Evolutionary conservation across 306 rosid species (phyloP), one percentile per base, ranked within the genome.

Genomic region (Vicia villosa): DNA sequence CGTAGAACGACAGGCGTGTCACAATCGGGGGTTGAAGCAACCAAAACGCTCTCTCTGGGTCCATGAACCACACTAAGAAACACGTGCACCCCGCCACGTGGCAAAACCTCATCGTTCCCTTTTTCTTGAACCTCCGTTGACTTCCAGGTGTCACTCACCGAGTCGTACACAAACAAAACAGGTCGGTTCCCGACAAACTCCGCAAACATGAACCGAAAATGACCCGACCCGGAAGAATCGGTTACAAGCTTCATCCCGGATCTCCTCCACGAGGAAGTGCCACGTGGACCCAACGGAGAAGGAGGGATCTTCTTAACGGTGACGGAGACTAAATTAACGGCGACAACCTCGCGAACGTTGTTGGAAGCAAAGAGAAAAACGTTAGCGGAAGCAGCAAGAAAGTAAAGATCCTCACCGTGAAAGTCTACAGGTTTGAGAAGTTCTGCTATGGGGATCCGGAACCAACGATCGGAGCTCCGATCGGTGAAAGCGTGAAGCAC

Each of bases 211-310:
- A 87, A 87, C 1, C 75, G 76, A 49, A 82, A 87, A 1, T 78
- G 73, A 28, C 41, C 83, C 59, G 83, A 82, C 7, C 78, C 80
- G 62, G 56, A 15, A 0, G 79, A 70, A 5, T 77, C 77, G 20
- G 86, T 56, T 0, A 87, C 79, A 4, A 87, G 73, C 63, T 82
- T 84, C 89, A 82, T 82, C 0, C 89, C 92, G 21, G 87, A 84
- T 63, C 92, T 79, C 19, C 92, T 43, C 92, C 92, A 87, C 0
- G 85, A 87, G 0, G 87, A 82, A 1, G 87, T 87, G 82, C 89
- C 84, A 26, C 92, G 92, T 45, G 87, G 89, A 19, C 89, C 92
- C 16, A 84, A 43, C 0, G 92, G 89, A 10, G 84, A 82, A 0
- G 87, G 92, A 0, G 92, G 92, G 65, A 87, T 80, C 28, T 60